Base-by-base conservation (phyloP, 345 rosid species). In the Cardamine resedifolia region DNA sequence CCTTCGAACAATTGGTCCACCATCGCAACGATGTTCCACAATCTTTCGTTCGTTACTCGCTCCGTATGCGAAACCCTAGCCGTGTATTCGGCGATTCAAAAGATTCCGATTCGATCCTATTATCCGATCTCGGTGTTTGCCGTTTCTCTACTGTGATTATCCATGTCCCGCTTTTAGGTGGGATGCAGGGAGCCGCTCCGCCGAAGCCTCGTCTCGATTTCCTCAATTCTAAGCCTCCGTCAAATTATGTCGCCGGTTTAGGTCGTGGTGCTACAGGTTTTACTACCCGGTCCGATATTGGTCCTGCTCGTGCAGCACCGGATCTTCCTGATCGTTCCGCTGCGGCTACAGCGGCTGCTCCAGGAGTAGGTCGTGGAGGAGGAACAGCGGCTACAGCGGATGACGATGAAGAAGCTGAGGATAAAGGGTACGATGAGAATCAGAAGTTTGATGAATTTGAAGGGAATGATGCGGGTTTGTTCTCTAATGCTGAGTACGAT, bases 221-320 rank as follows among this genome's bases (percentile, higher is more conserved):
- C 66, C 90, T 94, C 57, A 85, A 88, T 66, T 91, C 96, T 6
- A 91, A 83, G 78, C 97, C 96, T 3, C 93, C 93, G 4, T 53
- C 91, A 0, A 94, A 94, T 15, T 94, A 94, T 62, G 99, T 94
- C 6, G 97, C 97, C n/a, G 96, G 97, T 10, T 80, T 91, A 18
- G 97, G 97, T 7, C 97, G 96, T 80, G 96, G 99, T 24, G 99
- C 99, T 38, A 95, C 96, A 0, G 96, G 99, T 0, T 91, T 95
- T 78, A 91, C 99, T 6, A 95, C 99, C n/a, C 85, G 97, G 3
- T 95, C 97, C 3, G 96, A 94, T 82, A 95, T 94, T 26, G 97
- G 97, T 47, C 98, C 96, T 0, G 96, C 97, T 55, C 90, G 97
- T 19, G 95, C 96, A 3, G 96, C 97, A 31, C 98, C 96, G 1